phyloP scores from a whole-genome alignment of 2,329 filamentous ascomycete genomes.

The Colletotrichum orbiculare region DNA sequence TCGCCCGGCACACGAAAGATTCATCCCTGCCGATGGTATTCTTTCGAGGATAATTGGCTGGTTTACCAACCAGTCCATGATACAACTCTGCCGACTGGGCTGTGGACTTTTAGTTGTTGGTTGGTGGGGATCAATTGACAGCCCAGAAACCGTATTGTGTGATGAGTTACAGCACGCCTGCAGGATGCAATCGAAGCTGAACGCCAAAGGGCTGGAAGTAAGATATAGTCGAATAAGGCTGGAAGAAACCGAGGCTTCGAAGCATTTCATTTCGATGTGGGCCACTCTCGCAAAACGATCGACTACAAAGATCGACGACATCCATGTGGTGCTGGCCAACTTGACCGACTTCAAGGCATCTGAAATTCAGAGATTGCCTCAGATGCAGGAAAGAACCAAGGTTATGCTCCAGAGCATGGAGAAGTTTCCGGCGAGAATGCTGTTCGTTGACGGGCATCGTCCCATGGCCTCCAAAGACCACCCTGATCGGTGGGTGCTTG shows the following conservation, averaged over 20 bases:
- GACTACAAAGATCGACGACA: background rate
- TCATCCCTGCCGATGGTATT: too few relatives aligned
- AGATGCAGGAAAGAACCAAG: background rate
- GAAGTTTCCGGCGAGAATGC: background rate
- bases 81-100: background rate
- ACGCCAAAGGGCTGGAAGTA: background rate
- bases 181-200: background rate
- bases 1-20: background rate
- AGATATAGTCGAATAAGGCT: background rate
- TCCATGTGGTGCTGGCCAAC: slow-evolving; percentile 3
- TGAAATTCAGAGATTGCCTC: background rate
- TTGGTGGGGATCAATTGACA: too few relatives aligned
- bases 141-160: background rate
- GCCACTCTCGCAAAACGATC: background rate
- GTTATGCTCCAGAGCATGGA: background rate
- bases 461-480: background rate
- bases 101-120: too few relatives aligned
- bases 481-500: background rate
- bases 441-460: background rate
- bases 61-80: too few relatives aligned
- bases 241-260: accelerated
- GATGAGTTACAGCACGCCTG: background rate
- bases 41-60: too few relatives aligned
- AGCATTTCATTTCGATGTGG: background rate
- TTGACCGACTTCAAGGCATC: slow-evolving; percentile 1